Percentiles rank a stretch among this genome's conserved stretches.
These are phyloP conservation scores for Bombardia bombarda DNA, from an alignment of 495 filamentous ascomycete genomes.

Conservation along the genomic window DNA sequence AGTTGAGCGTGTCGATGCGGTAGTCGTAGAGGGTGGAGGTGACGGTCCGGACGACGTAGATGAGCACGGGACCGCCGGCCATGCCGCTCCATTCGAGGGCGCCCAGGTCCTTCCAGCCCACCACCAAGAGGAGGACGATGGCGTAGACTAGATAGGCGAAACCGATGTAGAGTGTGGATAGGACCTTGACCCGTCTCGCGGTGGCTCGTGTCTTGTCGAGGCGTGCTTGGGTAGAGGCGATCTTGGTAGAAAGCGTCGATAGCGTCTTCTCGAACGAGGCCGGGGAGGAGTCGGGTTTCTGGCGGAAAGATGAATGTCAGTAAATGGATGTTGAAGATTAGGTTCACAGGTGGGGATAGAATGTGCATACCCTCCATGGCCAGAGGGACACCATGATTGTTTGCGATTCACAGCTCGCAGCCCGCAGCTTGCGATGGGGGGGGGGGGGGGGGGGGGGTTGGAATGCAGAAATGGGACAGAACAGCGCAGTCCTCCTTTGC, in stretches of 20 bases:
- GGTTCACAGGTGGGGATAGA: neutral
- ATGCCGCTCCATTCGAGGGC: conserved; percentile 67
- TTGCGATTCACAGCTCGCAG: too few species aligned
- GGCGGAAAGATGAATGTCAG: conserved; percentile 1
- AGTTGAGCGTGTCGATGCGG: conserved; percentile 59
- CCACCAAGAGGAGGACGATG: conserved; percentile 70
- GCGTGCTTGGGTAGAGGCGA: conserved; percentile 58
- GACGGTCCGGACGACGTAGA: conserved; percentile 55
- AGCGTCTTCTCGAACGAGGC: conserved; percentile 90
- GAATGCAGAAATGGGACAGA: neutral
- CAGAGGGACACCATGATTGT: conserved; percentile 68
- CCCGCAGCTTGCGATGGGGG: too few species aligned
- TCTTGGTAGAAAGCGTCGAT: conserved; percentile 70
- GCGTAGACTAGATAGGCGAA: conserved; percentile 84
- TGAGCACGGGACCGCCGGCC: conserved; percentile 71
- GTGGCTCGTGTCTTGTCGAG: conserved; percentile 65
- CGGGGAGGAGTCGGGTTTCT: conserved; percentile 78
- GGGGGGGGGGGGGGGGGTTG: too few species aligned
- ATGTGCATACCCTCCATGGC: conserved; percentile 35
- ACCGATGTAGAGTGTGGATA: conserved; percentile 82
- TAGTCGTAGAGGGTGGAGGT: conserved; percentile 69
- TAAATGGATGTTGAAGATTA: neutral
- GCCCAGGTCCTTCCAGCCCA: conserved; percentile 78
- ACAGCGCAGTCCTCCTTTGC: conserved; percentile 1
- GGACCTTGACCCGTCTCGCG: conserved; percentile 69